These are phyloP conservation scores for Skeletonema marinoi DNA, from an alignment of 108 stramenopile genomes.

Conservation along the genomic window DNA sequence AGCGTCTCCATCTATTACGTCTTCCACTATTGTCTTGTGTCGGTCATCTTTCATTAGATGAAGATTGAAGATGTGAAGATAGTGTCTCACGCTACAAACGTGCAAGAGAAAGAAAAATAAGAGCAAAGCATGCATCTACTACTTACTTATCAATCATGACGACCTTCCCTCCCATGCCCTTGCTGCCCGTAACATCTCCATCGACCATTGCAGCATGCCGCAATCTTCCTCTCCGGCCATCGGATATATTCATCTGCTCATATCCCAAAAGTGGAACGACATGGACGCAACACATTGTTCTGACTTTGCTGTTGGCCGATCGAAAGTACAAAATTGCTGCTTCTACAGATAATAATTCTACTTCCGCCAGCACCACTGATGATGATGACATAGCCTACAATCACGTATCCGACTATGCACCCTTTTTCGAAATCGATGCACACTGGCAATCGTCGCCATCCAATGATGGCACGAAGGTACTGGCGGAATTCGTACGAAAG, in stretches of 20 bases:
- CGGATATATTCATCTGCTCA: slow-evolving; percentile 66
- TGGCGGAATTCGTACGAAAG: slow-evolving; percentile 8
- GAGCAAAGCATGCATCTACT: too few relatives aligned
- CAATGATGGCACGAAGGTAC: neutral
- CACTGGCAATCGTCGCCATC: slow-evolving; percentile 46
- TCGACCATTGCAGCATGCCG: slow-evolving; percentile 51
- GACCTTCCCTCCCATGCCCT: slow-evolving; percentile 42
- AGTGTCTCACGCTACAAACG: too few relatives aligned
- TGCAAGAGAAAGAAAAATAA: too few relatives aligned
- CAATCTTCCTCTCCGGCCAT: slow-evolving; percentile 17
- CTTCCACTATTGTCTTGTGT: too few relatives aligned
- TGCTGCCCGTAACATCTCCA: slow-evolving; percentile 56
- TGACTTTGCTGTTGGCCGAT: slow-evolving; percentile 48
- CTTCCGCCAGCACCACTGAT: neutral
- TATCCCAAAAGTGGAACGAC: slow-evolving; percentile 80
- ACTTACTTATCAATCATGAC: neutral
- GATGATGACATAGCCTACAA: neutral
- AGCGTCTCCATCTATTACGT: too few relatives aligned
- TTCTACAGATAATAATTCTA: too few relatives aligned
- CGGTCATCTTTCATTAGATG: too few relatives aligned
- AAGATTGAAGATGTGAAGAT: too few relatives aligned
- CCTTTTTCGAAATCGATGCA: slow-evolving; percentile 71
- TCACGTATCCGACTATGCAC: slow-evolving; percentile 31
- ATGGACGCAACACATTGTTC: slow-evolving; percentile 76
- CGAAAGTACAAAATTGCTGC: slow-evolving; percentile 1